Percentiles rank a stretch among this genome's conserved stretches.
Evolutionary conservation across 2,329 filamentous ascomycete genomes (phyloP).

Genomic region (Fusarium sublunatum): DNA sequence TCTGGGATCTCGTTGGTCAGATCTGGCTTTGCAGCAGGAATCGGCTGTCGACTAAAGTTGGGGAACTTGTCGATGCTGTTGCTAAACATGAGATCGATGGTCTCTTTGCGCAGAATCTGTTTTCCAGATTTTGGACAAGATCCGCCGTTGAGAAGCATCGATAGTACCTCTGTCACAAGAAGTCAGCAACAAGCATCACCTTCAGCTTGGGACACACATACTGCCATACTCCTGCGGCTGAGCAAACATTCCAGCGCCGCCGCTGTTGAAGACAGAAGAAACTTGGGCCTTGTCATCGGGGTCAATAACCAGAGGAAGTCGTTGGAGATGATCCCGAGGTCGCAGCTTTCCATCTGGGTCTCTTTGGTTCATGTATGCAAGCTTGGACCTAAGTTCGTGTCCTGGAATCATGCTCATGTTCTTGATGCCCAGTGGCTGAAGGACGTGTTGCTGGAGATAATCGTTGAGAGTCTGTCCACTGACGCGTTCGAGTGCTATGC

Average conservation of each 20-base stretch:
- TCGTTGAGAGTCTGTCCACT: constrained; percentile 58
- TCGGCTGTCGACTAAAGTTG: constrained; percentile 59
- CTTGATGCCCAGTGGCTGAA: constrained; percentile 59
- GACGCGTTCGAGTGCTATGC: constrained; percentile 59
- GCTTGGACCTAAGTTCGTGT: constrained; percentile 61
- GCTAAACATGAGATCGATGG: constrained; percentile 72
- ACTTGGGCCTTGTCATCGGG: constrained; percentile 55
- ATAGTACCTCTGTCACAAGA: constrained; percentile 62
- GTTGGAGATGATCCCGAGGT: constrained; percentile 62
- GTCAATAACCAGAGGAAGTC: constrained; percentile 55
- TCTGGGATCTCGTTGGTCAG: constrained; percentile 61
- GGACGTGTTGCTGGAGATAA: constrained; percentile 61
- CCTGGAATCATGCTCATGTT: constrained; percentile 69
- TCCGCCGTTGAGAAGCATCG: constrained; percentile 72
- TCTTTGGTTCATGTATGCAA: constrained; percentile 68
- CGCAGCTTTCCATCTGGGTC: constrained; percentile 56
- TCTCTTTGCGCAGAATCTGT: constrained; percentile 65
- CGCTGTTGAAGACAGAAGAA: constrained; percentile 64
- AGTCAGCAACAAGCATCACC: constrained; percentile 1
- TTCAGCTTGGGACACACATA: constrained; percentile 48
- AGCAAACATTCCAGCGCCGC: constrained; percentile 71
- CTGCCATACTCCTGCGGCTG: constrained; percentile 70
- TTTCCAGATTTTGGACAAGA: constrained; percentile 65
- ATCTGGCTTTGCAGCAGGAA: constrained; percentile 60
- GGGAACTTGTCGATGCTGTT: constrained; percentile 70